Evolutionary conservation across 2,329 filamentous ascomycete species (phyloP), one percentile per base, ranked within the genome.

Genomic region (Dothideomycetes sp.): DNA sequence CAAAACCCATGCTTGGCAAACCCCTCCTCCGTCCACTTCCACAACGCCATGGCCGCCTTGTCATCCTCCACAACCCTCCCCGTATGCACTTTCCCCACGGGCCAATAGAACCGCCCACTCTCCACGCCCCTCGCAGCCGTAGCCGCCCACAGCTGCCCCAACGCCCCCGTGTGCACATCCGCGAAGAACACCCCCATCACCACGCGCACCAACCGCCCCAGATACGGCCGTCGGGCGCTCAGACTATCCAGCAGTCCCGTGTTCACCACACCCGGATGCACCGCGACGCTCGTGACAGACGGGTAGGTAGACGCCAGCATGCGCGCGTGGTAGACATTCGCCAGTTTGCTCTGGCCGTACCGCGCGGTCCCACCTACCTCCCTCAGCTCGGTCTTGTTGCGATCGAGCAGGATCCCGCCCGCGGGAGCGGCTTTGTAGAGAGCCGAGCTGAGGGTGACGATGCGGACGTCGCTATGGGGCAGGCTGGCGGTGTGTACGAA

Each of bases 281-380:
- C 43, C 0, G 60, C 47, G 3, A 64, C 53, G 5, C 51, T 48
- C 1, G 52, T 57, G 17, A 69, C 54, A 5, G 49, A 42, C 0
- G 62, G 57, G 36, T 66, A 60, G 10, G 52, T 56, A 24, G 51
- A 46, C 1, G 64, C 59, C 3, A 72, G 49, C 37, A 64, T 57
- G 7, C 52, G 49, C 3, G 62, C 55, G 47, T 63, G 67, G 3
- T 69, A 52, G 4, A 70, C 47, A 43, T 69, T 65, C 0, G 70
- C 69, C 2, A 72, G 51, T 46, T 73, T 72, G 34, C 58, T 61
- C 45, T 69, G 63, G 0, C 62, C 67, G 45, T 66, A 67, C 10
- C 60, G 53, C 4, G 44, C 43, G 53, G 59, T 62, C n/a, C 22
- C 24, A 10, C 43, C 41, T 7, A 49, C 38, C n/a, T 19, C 34